A percentile compares a stretch with the other conserved stretches of the same genome.
Evolutionary conservation across 345 rosid genomes (phyloP).

Genomic region (Salix dunnii): DNA sequence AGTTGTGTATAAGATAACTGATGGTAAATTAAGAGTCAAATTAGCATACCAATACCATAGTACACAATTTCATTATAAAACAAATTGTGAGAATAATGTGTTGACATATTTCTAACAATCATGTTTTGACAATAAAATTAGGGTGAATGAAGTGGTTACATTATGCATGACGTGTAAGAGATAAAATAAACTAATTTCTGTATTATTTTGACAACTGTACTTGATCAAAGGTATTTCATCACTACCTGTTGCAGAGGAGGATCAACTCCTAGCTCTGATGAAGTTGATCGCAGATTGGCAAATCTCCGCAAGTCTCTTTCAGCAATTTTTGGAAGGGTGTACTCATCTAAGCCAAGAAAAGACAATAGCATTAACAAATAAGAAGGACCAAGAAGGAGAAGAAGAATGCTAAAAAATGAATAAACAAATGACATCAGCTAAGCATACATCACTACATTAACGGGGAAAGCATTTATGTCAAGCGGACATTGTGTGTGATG

Average conservation of each 20-base stretch:
- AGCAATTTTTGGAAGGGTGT: slow-evolving; percentile 86
- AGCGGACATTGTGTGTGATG: neutral
- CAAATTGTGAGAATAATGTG: neutral
- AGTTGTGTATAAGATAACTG: neutral
- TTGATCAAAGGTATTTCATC: neutral
- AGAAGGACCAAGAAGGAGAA: neutral
- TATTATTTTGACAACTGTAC: too few relatives aligned
- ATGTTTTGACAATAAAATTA: neutral
- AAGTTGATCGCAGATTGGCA: slow-evolving; percentile 52
- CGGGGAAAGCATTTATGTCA: neutral
- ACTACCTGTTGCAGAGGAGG: slow-evolving; percentile 49
- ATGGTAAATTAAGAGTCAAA: neutral
- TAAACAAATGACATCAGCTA: neutral
- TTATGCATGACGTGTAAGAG: neutral
- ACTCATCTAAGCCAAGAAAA: slow-evolving; percentile 55
- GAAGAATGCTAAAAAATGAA: neutral
- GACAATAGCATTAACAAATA: neutral
- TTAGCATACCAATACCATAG: neutral
- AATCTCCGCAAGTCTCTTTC: slow-evolving; percentile 76
- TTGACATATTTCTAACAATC: neutral
- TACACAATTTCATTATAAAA: neutral
- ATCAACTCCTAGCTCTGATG: slow-evolving; percentile 44
- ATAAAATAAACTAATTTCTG: too few relatives aligned
- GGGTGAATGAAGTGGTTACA: neutral
- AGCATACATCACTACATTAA: neutral